These are phyloP conservation scores for Cutaneotrichosporon sp. DNA, from an alignment of 1,284 basidiomycete species.

Conservation along the genomic window DNA sequence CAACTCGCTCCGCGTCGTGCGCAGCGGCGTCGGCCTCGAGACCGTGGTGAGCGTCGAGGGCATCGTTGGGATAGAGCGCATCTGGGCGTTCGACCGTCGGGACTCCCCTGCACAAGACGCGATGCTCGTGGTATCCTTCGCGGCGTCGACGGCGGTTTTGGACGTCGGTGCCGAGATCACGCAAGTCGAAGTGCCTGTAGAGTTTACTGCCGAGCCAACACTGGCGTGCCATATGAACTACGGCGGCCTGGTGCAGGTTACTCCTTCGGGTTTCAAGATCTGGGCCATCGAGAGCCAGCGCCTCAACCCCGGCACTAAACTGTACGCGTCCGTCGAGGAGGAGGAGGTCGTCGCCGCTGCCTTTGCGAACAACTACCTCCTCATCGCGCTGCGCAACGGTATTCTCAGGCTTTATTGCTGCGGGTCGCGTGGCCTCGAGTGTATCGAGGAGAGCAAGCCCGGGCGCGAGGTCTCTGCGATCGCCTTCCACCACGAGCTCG, in stretches of 20 bases:
- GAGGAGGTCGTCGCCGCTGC: slow-evolving; percentile 66
- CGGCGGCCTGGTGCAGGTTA: slow-evolving; percentile 65
- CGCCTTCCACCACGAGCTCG: not conserved
- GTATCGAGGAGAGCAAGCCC: slow-evolving; percentile 14
- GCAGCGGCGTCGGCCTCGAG: slow-evolving; percentile 81
- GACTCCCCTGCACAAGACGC: not conserved
- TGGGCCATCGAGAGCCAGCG: slow-evolving; percentile 45
- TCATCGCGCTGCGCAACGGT: slow-evolving; percentile 60
- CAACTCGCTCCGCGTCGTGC: slow-evolving; percentile 76
- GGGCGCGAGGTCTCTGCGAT: slow-evolving; percentile 9
- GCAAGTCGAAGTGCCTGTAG: slow-evolving; percentile 44
- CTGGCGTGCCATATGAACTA: slow-evolving; percentile 62
- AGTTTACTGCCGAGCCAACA: slow-evolving; percentile 59
- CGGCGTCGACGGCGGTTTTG: slow-evolving; percentile 24
- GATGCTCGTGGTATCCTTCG: slow-evolving; percentile 35
- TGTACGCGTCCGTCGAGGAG: slow-evolving; percentile 19
- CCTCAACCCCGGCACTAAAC: not conserved
- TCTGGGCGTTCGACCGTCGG: slow-evolving; percentile 59
- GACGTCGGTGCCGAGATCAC: slow-evolving; percentile 51
- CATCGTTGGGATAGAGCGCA: slow-evolving; percentile 59
- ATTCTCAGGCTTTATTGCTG: not conserved
- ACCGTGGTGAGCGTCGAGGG: slow-evolving; percentile 66
- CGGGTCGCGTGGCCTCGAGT: not conserved
- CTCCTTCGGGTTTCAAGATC: slow-evolving; percentile 57
- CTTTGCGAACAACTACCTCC: slow-evolving; percentile 64